Evolutionary conservation across 257 asterid species (phyloP).

Genomic region (Solanum rostratum): DNA sequence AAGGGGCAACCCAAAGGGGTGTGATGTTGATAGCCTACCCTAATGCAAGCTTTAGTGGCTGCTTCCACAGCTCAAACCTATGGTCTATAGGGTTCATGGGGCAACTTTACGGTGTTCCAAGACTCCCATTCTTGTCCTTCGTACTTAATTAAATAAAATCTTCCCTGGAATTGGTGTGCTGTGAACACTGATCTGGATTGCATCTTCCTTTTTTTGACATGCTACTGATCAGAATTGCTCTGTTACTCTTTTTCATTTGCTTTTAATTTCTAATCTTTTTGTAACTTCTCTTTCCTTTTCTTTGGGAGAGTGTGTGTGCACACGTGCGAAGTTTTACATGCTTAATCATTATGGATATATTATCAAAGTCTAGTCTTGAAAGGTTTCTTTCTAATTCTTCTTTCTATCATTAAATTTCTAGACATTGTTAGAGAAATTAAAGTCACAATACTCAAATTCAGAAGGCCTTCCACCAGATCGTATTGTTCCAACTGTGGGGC

Average conservation of each 20-base stretch:
- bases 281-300: not conserved
- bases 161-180: not conserved
- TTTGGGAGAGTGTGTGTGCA: not conserved
- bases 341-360: not conserved
- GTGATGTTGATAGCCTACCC: too few relatives aligned
- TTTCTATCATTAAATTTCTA: constrained; percentile 11
- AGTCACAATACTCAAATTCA: constrained; percentile 62
- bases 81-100: not conserved
- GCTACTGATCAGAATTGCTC: not conserved
- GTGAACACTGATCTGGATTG: not conserved
- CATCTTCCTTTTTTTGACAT: not conserved
- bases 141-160: not conserved
- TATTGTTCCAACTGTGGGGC: constrained; percentile 93
- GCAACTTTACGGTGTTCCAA: not conserved
- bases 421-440: constrained; percentile 86
- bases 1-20: not conserved
- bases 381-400: not conserved
- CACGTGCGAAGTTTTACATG: not conserved
- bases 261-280: not conserved
- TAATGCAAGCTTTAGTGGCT: too few relatives aligned
- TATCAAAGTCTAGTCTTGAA: not conserved
- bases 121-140: not conserved
- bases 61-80: not conserved
- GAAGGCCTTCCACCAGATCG: constrained; percentile 95
- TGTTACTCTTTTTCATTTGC: not conserved